Evolutionary conservation across 164 flowering plant genomes (phyloP).

Genomic region (Aristolochia californica): DNA sequence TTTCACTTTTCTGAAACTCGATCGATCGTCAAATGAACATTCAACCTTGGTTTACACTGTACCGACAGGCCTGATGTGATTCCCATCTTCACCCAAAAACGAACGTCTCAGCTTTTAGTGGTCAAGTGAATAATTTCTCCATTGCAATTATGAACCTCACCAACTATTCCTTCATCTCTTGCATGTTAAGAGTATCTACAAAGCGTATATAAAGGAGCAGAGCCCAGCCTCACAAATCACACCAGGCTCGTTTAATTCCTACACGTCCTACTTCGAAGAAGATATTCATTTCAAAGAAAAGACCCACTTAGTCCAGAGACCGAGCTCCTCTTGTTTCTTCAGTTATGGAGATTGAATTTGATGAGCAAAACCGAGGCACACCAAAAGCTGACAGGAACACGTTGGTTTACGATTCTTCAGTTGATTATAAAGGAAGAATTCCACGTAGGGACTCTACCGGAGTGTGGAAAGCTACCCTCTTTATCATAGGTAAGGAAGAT

Average conservation of each 20-base stretch:
- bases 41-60: too few species aligned
- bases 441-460: conserved; percentile 57
- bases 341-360: conserved; percentile 3
- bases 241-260: neutral
- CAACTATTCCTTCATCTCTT: neutral
- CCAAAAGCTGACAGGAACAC: conserved; percentile 19
- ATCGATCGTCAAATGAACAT: too few species aligned
- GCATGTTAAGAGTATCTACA: neutral
- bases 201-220: neutral
- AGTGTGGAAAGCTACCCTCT: conserved; percentile 50
- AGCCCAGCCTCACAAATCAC: neutral
- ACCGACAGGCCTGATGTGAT: neutral
- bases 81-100: conserved; percentile 1
- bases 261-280: neutral
- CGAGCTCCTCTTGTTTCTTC: too few species aligned
- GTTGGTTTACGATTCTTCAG: conserved; percentile 53
- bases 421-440: conserved; percentile 40
- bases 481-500: conserved; percentile 36
- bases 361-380: neutral
- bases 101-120: neutral
- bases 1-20: too few species aligned
- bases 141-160: conserved; percentile 1
- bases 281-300: neutral
- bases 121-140: conserved; percentile 1
- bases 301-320: too few species aligned